Evolutionary conservation across 768 basidiomycete species (phyloP).

Genomic region (Lactarius psammicola): DNA sequence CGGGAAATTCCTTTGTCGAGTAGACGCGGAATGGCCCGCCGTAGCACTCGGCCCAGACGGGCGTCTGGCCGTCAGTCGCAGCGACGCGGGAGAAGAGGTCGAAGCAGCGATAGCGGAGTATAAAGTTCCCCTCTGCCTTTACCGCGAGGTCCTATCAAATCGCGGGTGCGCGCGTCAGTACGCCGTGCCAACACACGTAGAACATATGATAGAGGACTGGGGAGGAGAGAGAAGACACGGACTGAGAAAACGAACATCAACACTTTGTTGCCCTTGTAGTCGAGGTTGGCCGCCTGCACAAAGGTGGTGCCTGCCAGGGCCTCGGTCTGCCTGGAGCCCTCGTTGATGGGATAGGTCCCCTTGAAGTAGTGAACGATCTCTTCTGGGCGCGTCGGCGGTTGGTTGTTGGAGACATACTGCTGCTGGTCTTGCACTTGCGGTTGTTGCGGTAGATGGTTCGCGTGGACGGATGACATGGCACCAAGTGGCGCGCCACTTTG

Average conservation of each 20-base stretch:
- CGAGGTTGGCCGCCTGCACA: constrained; percentile 50
- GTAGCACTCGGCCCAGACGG: constrained; percentile 62
- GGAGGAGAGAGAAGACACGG: constrained; percentile 32
- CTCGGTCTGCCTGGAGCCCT: constrained; percentile 51
- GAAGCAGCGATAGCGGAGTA: constrained; percentile 65
- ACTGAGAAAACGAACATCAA: constrained; percentile 67
- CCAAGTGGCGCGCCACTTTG: constrained; percentile 9
- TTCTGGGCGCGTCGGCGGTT: constrained; percentile 25
- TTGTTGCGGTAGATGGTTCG: constrained; percentile 10
- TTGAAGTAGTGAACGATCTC: constrained; percentile 47
- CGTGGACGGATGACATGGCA: constrained; percentile 6
- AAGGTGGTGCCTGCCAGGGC: constrained; percentile 61
- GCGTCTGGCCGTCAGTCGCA: constrained; percentile 38
- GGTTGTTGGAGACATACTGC: constrained; percentile 14
- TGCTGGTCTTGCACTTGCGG: constrained; percentile 14
- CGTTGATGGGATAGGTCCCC: constrained; percentile 42
- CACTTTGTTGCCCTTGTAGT: constrained; percentile 54
- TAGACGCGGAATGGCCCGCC: constrained; percentile 64
- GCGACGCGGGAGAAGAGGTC: constrained; percentile 51
- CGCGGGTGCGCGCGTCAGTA: neutral
- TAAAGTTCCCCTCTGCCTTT: constrained; percentile 62
- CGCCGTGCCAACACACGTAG: neutral
- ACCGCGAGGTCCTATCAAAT: constrained; percentile 63
- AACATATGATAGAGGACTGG: neutral
- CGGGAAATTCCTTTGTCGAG: constrained; percentile 71